Percentiles rank a stretch among this genome's conserved stretches.
Evolutionary conservation across 73 alveolate species (phyloP).

Genomic region (Paramecium bursaria): DNA sequence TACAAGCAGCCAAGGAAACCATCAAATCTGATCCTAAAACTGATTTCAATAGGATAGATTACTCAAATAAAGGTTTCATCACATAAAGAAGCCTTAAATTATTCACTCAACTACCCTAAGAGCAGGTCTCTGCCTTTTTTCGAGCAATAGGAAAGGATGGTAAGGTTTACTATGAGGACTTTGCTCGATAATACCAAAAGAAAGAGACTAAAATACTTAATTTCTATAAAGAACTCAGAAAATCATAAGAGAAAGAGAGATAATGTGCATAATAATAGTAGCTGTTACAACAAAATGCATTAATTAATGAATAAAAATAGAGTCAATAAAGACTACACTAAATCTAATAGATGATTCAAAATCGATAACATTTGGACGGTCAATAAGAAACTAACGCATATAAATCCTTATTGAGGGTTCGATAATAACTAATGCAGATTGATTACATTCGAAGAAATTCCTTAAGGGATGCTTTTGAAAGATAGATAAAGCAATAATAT

Average conservation of each 20-base stretch:
- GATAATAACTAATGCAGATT: slow-evolving; percentile 29
- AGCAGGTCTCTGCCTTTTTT: slow-evolving; percentile 38
- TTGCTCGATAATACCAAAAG: not conserved
- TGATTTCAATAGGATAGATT: not conserved
- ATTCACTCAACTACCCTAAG: slow-evolving; percentile 18
- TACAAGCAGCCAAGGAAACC: slow-evolving; percentile 32
- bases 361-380: slow-evolving; percentile 8
- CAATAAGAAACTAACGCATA: not conserved
- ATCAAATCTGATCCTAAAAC: not conserved
- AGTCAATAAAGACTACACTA: not conserved
- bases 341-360: slow-evolving; percentile 21
- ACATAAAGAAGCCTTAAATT: slow-evolving; percentile 12
- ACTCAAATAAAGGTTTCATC: slow-evolving; percentile 9
- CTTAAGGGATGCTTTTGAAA: slow-evolving; percentile 32
- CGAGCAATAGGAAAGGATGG: slow-evolving; percentile 52
- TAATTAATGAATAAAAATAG: slow-evolving; percentile 16
- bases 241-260: slow-evolving; percentile 37
- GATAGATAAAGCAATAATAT: slow-evolving; percentile 8
- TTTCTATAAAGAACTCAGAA: slow-evolving; percentile 25
- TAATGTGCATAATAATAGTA: not conserved
- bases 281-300: not conserved
- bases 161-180: slow-evolving; percentile 1
- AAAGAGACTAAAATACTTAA: not conserved
- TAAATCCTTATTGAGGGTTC: slow-evolving; percentile 4
- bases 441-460: slow-evolving; percentile 39